A percentile compares a stretch with the other conserved stretches of the same genome.
Evolutionary conservation across 1,139 yeast genomes (phyloP).

Genomic region (Waltiozyma sp.): DNA sequence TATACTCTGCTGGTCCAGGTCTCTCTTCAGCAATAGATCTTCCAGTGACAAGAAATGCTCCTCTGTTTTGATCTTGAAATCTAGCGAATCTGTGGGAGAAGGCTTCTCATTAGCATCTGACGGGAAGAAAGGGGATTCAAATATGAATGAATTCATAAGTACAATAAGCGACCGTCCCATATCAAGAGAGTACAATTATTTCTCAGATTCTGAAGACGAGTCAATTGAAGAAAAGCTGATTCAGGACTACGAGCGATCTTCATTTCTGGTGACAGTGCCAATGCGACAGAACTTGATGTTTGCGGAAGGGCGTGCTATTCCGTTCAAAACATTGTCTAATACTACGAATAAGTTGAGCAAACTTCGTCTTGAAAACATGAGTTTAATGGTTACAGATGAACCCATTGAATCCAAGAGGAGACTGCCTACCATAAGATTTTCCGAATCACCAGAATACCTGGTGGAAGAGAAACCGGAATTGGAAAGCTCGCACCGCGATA

Average conservation of each 20-base stretch:
- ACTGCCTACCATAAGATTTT: not conserved
- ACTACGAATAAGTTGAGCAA: not conserved
- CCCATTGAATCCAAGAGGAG: not conserved
- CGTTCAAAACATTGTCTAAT: too few species aligned
- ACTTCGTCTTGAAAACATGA: not conserved
- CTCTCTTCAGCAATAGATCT: not conserved
- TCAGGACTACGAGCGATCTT: too few species aligned
- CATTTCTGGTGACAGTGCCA: not conserved
- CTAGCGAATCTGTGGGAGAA: conserved; percentile 2
- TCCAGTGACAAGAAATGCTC: not conserved
- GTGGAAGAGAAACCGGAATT: not conserved
- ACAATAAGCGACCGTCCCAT: not conserved
- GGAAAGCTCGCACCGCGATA: not conserved
- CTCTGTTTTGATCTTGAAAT: conserved; percentile 1
- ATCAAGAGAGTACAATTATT: too few species aligned
- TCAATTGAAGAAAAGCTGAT: too few species aligned
- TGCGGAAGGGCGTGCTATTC: not conserved
- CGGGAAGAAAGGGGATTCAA: not conserved
- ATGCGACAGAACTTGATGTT: not conserved
- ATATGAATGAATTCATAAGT: too few species aligned
- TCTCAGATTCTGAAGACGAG: too few species aligned
- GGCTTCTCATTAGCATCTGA: too few species aligned
- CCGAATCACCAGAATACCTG: not conserved
- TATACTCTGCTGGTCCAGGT: not conserved
- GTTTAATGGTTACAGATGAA: too few species aligned